Base-by-base conservation (phyloP, 2,329 filamentous ascomycete genomes). In the Pseudocercospora pini-densiflorae region DNA sequence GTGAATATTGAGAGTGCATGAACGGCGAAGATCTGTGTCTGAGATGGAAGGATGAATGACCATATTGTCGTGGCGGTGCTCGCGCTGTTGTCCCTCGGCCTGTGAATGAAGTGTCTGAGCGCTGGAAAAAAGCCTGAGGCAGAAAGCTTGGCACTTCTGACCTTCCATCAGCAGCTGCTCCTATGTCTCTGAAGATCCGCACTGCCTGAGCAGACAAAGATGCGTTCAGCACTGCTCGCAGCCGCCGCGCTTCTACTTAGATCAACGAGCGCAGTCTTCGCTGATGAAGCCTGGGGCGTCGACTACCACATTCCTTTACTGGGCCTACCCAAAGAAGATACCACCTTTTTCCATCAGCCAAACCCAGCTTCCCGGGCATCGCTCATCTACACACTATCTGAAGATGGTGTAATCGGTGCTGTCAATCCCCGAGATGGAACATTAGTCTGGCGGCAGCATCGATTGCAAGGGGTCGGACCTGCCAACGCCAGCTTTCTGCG, bases 311-410 rank as follows among this genome's bases (percentile, higher is more conserved):
- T 97, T 82, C 88, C 92, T 71, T 89, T 98, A 58, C 84, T 99
- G 75, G 95, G 95, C 75, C 82, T 92, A 43, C 93, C 95, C 62
- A 90, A 91, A 78, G 84, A 88, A 77, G 88, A 92, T 69, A 92
- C 92, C 68, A 97, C 94, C 73, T 96, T 98, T 86, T 98, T 98
- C 87, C 93, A 97, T 81, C 90, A 90, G 73, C 94, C 95, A 45
- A 87, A 91, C 75, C 86, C 88, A 69, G 88, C 90, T 72, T 94
- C 94, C 69, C 93, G 92, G 79, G 94, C 94, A 40, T 94, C 92
- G 62, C 85, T 99, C 43, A 86, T 99, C 61, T 99, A 97, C 79
- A 96, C 95, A 0, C 83, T 98, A 53, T 96, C 92, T 70, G 92
- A 97, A 65, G 86, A 93, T 58, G 88, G 89, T 43, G 87, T 97